These are phyloP conservation scores for Mycocalia duriaeana DNA, from an alignment of 1,284 basidiomycete species.

Conservation along the genomic window DNA sequence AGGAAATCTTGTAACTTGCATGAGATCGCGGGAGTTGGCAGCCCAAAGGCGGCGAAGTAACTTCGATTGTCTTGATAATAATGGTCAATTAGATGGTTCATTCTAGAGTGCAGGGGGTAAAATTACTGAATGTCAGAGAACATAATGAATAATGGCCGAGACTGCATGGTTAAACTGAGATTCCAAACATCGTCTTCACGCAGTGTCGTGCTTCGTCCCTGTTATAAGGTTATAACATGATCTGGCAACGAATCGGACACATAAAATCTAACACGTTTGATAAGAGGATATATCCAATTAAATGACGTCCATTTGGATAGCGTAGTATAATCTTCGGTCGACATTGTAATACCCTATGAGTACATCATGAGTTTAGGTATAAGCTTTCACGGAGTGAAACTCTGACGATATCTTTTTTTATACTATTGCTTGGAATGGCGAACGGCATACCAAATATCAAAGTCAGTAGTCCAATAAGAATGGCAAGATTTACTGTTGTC, in stretches of 20 bases:
- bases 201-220: slow-evolving; percentile 61
- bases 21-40: slow-evolving; percentile 70
- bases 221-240: slow-evolving; percentile 1
- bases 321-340: slow-evolving; percentile 74
- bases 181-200: slow-evolving; percentile 69
- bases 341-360: slow-evolving; percentile 43
- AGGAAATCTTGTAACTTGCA: slow-evolving; percentile 28
- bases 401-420: slow-evolving; percentile 47
- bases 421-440: slow-evolving; percentile 42
- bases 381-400: neutral
- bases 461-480: slow-evolving; percentile 33
- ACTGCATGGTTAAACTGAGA: slow-evolving; percentile 65
- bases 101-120: neutral
- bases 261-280: slow-evolving; percentile 37
- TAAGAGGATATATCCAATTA: slow-evolving; percentile 69
- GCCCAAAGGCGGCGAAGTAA: slow-evolving; percentile 61
- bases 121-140: slow-evolving; percentile 43
- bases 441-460: slow-evolving; percentile 55
- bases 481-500: slow-evolving; percentile 37
- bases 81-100: neutral
- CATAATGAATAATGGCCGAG: slow-evolving; percentile 60
- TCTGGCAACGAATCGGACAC: neutral
- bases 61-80: slow-evolving; percentile 42
- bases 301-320: slow-evolving; percentile 80
- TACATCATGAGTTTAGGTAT: neutral